phyloP scores from a whole-genome alignment of 352 stramenopile genomes.

The Pythium brachiatum region DNA sequence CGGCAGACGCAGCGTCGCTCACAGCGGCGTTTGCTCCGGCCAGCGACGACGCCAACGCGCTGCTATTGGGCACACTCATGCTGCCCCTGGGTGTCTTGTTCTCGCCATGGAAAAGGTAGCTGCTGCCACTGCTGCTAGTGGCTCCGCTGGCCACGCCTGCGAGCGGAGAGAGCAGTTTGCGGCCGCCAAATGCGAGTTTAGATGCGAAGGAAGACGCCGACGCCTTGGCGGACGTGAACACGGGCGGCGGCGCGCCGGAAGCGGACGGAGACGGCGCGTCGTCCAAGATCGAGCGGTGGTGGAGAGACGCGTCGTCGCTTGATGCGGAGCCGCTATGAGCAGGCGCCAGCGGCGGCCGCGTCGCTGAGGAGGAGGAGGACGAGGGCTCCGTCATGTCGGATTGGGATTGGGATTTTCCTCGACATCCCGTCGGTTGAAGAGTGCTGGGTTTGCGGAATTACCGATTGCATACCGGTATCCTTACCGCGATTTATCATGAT shows the following conservation, averaged over 20 bases:
- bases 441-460: background rate
- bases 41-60: conserved; percentile 14
- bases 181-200: conserved; percentile 51
- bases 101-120: background rate
- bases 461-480: background rate
- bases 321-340: background rate
- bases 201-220: conserved; percentile 47
- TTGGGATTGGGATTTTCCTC: background rate
- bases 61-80: background rate
- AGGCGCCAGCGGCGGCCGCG: background rate
- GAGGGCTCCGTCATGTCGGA: background rate
- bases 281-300: conserved; percentile 23
- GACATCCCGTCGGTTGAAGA: background rate
- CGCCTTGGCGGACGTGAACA: conserved; percentile 36
- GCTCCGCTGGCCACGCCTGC: conserved; percentile 10
- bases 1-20: conserved; percentile 19
- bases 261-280: conserved; percentile 26
- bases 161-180: conserved; percentile 54
- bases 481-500: background rate
- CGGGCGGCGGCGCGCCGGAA: conserved; percentile 38
- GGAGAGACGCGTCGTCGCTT: conserved; percentile 20
- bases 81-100: background rate
- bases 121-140: conserved; percentile 1
- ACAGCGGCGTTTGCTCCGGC: conserved; percentile 16
- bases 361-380: background rate